These are phyloP conservation scores for Grosmannia clavigera DNA, from an alignment of 2,329 filamentous ascomycete genomes.

Conservation along the genomic window DNA sequence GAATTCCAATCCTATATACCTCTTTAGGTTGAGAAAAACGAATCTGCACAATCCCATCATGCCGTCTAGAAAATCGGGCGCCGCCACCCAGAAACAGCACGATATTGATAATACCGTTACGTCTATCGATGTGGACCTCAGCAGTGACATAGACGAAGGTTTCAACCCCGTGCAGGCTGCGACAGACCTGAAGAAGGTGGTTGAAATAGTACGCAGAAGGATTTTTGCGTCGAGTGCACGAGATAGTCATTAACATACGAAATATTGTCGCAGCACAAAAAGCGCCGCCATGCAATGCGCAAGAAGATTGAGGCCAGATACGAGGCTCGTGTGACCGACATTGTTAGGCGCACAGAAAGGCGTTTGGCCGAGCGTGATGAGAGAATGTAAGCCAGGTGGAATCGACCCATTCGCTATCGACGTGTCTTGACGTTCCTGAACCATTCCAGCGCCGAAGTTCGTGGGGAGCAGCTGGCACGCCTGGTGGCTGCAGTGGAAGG, in stretches of 20 bases:
- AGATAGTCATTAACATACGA: background rate
- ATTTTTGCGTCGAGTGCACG: background rate
- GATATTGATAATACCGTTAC: background rate
- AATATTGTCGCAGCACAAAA: conserved; percentile 9
- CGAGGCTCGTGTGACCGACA: conserved; percentile 11
- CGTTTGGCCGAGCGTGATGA: conserved; percentile 8
- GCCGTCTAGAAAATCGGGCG: background rate
- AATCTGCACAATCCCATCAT: background rate
- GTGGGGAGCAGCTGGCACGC: conserved; percentile 9
- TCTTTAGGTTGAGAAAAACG: background rate
- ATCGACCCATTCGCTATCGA: background rate
- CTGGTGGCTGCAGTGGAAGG: conserved; percentile 11
- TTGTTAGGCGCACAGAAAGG: conserved; percentile 11
- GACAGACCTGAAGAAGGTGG: conserved; percentile 7
- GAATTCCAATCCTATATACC: background rate
- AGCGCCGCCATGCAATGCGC: conserved; percentile 9
- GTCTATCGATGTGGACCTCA: conserved; percentile 1
- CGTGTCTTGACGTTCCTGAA: background rate
- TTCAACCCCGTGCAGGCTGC: conserved; percentile 11
- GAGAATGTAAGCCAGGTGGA: background rate
- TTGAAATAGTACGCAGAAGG: conserved; percentile 8
- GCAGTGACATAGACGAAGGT: conserved; percentile 1
- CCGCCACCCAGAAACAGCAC: background rate
- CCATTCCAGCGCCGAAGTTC: background rate
- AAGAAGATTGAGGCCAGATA: conserved; percentile 13